These are phyloP conservation scores for Fraxinus xanthoxyloides DNA, from an alignment of 305 asterid species.

Conservation along the genomic window DNA sequence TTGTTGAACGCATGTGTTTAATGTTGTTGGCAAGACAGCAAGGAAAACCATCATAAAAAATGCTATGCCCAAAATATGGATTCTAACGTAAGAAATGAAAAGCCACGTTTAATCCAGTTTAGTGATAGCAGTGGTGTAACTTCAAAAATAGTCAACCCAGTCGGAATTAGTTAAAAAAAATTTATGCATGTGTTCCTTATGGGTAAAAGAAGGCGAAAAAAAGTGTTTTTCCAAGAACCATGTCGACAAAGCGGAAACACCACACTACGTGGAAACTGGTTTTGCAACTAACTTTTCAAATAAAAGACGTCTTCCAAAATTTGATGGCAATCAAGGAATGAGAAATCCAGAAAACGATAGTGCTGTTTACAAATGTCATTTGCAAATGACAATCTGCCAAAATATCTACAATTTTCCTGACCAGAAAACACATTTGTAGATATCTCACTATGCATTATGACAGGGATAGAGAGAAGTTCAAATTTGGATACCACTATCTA, in stretches of 20 bases:
- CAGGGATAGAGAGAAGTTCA: neutral
- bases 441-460: neutral
- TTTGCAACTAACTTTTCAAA: neutral
- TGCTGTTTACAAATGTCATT: neutral
- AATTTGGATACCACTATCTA: neutral
- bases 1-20: neutral
- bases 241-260: neutral
- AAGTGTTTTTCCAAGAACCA: neutral
- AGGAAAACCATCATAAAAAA: neutral
- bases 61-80: neutral
- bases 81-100: neutral
- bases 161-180: neutral
- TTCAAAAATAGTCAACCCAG: neutral
- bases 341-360: neutral
- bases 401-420: neutral
- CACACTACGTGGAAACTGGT: neutral
- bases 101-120: neutral
- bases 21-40: neutral
- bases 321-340: neutral
- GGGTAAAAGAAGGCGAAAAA: neutral
- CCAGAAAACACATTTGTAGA: neutral
- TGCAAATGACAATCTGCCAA: neutral
- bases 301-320: neutral
- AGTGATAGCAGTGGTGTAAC: neutral
- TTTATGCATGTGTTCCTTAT: neutral